Percentiles rank a stretch among this genome's conserved stretches.
Evolutionary conservation across 306 rosid species (phyloP).

Genomic region (Gynostemma pentaphyllum): DNA sequence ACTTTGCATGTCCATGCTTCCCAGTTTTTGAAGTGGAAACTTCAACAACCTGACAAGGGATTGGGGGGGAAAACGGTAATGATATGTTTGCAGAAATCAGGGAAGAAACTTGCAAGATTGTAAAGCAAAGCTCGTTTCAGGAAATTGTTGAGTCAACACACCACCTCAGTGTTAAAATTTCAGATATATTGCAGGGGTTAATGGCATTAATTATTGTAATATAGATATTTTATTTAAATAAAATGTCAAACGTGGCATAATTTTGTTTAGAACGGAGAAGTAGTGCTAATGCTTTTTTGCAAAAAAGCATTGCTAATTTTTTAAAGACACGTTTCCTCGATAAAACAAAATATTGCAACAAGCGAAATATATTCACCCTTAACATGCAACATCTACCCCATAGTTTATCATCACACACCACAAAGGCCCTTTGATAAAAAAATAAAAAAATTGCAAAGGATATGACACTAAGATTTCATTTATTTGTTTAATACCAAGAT

Average conservation of each 20-base stretch:
- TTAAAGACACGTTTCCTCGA: neutral
- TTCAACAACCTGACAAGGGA: constrained; percentile 32
- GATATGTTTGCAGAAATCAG: neutral
- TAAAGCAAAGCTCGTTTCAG: neutral
- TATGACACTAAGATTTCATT: neutral
- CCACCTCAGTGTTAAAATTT: neutral
- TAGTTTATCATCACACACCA: neutral
- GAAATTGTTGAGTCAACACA: neutral
- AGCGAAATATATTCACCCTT: neutral
- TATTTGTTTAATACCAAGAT: neutral
- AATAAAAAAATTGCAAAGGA: neutral
- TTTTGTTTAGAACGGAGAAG: neutral
- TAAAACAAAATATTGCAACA: neutral
- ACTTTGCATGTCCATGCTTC: constrained; percentile 69
- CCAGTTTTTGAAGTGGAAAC: constrained; percentile 72
- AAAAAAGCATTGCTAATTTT: neutral
- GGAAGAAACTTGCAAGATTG: neutral
- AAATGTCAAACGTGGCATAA: neutral
- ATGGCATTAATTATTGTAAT: neutral
- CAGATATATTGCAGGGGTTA: neutral
- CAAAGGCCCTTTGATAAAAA: neutral
- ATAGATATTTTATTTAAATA: neutral
- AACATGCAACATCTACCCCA: neutral
- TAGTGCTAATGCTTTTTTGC: neutral
- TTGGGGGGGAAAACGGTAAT: neutral